These are phyloP conservation scores for Mrakia gelida DNA, from an alignment of 768 basidiomycete species.

Conservation along the genomic window DNA sequence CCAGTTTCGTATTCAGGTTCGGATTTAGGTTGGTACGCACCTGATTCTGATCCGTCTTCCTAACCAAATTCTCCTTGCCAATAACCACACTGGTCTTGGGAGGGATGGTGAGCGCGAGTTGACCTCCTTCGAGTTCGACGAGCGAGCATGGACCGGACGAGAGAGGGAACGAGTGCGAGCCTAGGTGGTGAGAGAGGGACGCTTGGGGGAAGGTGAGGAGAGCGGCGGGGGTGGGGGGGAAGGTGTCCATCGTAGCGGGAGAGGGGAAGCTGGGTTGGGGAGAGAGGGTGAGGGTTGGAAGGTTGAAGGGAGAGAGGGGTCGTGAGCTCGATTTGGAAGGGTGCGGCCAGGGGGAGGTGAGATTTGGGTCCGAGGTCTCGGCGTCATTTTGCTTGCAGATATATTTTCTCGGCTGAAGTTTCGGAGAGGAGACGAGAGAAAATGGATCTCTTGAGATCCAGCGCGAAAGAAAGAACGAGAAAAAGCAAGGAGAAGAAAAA, in stretches of 20 bases:
- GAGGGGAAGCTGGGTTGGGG: not conserved
- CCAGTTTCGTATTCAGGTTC: not conserved
- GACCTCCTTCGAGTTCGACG: conserved; percentile 6
- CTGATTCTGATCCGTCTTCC: conserved; percentile 31
- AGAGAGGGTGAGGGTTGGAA: not conserved
- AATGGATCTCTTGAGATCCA: too few relatives aligned
- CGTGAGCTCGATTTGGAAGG: not conserved
- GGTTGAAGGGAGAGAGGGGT: not conserved
- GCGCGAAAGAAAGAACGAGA: too few relatives aligned
- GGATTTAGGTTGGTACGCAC: not conserved
- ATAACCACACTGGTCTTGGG: conserved; percentile 28
- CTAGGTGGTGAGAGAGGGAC: conserved; percentile 27
- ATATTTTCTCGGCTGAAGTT: too few relatives aligned
- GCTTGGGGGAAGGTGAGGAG: conserved; percentile 26
- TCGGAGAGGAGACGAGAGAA: too few relatives aligned
- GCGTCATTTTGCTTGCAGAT: too few relatives aligned
- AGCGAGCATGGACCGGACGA: conserved; percentile 31
- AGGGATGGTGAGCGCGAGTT: conserved; percentile 22
- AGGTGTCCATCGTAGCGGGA: not conserved
- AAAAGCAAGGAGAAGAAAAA: too few relatives aligned
- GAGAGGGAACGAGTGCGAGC: conserved; percentile 26
- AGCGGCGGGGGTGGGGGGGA: conserved; percentile 3
- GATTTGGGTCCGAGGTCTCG: too few relatives aligned
- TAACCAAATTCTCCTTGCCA: conserved; percentile 27
- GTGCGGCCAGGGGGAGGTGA: not conserved